phyloP scores from a whole-genome alignment of 2,329 filamentous ascomycete species.

The Lecanicillium sp. region DNA sequence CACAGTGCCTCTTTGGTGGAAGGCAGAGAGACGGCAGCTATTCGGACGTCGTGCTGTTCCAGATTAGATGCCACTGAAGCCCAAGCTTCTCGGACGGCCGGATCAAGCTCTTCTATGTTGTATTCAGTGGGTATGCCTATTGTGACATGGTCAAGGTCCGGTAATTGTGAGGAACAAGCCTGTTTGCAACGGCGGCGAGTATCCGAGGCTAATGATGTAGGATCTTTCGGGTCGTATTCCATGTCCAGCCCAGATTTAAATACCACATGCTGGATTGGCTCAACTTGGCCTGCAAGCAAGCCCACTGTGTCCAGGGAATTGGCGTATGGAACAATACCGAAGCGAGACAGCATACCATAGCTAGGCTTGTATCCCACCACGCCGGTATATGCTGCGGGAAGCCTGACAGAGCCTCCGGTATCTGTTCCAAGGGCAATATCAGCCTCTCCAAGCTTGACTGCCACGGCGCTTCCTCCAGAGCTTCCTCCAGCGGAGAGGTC shows the following conservation, averaged over 20 bases:
- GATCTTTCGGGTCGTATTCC: constrained; percentile 60
- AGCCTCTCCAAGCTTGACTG: constrained; percentile 55
- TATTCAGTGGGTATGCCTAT: constrained; percentile 67
- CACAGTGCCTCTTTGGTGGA: constrained; percentile 78
- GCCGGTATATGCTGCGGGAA: constrained; percentile 82
- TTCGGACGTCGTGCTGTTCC: constrained; percentile 54
- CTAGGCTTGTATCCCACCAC: constrained; percentile 84
- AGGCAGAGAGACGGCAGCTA: constrained; percentile 73
- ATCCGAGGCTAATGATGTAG: constrained; percentile 55
- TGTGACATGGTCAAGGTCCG: constrained; percentile 26
- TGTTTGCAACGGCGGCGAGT: constrained; percentile 44
- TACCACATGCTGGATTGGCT: constrained; percentile 41
- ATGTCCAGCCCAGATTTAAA: constrained; percentile 38
- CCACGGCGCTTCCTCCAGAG: constrained; percentile 87
- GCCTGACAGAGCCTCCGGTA: constrained; percentile 79
- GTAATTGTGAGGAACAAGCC: constrained; percentile 15
- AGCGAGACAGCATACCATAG: constrained; percentile 78
- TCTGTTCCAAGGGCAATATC: constrained; percentile 77
- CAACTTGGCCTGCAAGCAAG: constrained; percentile 52
- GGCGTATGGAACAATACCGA: constrained; percentile 83
- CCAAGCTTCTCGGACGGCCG: constrained; percentile 65
- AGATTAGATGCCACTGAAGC: constrained; percentile 49
- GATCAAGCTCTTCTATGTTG: constrained; percentile 74
- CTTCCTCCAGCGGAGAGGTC: constrained; percentile 71
- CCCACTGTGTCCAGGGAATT: constrained; percentile 91